Evolutionary conservation across 352 stramenopile genomes (phyloP).

Genomic region (Phytophthora pisi): DNA sequence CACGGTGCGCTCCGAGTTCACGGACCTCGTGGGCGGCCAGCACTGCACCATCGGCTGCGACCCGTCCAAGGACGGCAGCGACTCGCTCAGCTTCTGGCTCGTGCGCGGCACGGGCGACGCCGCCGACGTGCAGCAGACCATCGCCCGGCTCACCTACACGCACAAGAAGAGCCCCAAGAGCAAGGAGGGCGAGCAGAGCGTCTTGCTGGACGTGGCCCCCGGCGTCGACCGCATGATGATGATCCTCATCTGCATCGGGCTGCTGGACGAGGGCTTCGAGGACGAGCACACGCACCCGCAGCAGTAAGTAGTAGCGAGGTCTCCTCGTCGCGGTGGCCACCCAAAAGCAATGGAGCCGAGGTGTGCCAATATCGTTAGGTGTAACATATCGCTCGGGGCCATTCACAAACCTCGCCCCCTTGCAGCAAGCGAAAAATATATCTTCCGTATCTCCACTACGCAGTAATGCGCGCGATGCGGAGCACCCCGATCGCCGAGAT

Average conservation of each 20-base stretch:
- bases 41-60: conserved; percentile 43
- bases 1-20: conserved; percentile 40
- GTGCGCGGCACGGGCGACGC: conserved; percentile 32
- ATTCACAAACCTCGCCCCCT: conserved; percentile 3
- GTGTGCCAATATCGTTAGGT: background rate
- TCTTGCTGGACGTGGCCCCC: conserved; percentile 39
- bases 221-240: conserved; percentile 51
- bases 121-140: conserved; percentile 38
- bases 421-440: conserved; percentile 17
- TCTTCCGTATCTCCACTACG: conserved; percentile 10
- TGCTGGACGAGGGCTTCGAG: conserved; percentile 40
- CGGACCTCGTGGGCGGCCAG: conserved; percentile 39
- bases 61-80: conserved; percentile 19
- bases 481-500: conserved; percentile 11
- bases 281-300: conserved; percentile 28
- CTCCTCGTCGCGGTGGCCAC: too few species aligned
- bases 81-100: conserved; percentile 42
- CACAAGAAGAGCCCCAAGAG: conserved; percentile 34
- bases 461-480: background rate
- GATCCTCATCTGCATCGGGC: conserved; percentile 46
- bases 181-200: conserved; percentile 20
- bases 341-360: background rate
- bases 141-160: conserved; percentile 34
- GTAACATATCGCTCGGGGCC: conserved; percentile 8
- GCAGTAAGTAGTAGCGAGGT: conserved; percentile 5